A percentile compares a stretch with the other conserved stretches of the same genome.
These are phyloP conservation scores for Cryphonectria nitschkei DNA, from an alignment of 2,329 filamentous ascomycete genomes.

Conservation along the genomic window DNA sequence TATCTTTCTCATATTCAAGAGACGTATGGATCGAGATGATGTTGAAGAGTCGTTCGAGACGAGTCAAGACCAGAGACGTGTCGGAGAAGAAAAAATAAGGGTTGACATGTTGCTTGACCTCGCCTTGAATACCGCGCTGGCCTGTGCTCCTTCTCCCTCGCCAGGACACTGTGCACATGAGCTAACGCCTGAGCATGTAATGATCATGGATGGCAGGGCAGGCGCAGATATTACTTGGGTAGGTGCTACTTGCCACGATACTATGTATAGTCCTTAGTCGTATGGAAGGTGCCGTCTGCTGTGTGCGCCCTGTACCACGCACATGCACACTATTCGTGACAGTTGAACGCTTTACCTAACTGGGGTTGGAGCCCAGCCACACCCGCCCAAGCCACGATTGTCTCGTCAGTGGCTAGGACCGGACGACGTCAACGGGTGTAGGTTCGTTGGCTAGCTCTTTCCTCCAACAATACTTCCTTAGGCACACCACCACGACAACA, in stretches of 20 bases:
- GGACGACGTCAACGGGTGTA: not conserved
- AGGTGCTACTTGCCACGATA: not conserved
- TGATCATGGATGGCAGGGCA: not conserved
- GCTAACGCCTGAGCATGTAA: not conserved
- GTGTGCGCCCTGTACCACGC: no score
- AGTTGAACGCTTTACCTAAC: not conserved
- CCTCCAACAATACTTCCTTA: no score
- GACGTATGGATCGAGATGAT: not conserved
- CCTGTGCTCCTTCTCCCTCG: not conserved
- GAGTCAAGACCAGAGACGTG: not conserved
- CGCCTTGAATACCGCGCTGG: not conserved
- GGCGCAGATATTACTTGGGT: not conserved
- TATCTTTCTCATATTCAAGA: not conserved
- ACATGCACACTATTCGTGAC: not conserved
- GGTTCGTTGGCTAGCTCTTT: no score
- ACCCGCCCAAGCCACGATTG: not conserved
- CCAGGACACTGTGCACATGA: not conserved
- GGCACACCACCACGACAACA: not conserved
- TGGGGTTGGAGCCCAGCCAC: not conserved
- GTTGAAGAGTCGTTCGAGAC: not conserved
- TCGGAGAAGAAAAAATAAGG: not conserved
- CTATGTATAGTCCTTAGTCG: no score
- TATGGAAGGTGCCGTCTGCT: not conserved
- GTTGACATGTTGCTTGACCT: not conserved
- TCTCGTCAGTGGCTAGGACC: slow-evolving; percentile 4